phyloP scores from a whole-genome alignment of 805 yeast genomes.

The Tetrapisispora nanseiensis region DNA sequence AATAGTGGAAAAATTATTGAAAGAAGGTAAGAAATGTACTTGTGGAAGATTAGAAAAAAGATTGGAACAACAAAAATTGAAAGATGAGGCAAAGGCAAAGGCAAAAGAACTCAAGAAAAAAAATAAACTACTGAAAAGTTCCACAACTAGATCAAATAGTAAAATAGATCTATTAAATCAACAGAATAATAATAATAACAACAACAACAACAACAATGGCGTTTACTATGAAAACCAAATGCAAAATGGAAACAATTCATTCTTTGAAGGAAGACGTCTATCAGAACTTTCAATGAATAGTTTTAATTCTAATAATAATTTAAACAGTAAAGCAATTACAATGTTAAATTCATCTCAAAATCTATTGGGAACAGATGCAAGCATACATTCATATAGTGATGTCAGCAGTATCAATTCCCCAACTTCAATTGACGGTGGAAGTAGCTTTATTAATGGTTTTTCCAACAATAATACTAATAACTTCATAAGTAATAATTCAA shows the following conservation, averaged over 20 bases:
- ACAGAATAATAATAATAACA: no score
- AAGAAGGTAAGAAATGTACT: constrained; percentile 41
- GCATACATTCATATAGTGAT: constrained; percentile 1
- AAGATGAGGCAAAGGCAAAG: constrained; percentile 26
- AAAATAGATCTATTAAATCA: not conserved
- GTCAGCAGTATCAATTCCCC: constrained; percentile 3
- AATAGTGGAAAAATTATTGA: not conserved
- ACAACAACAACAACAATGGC: not conserved
- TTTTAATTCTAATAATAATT: not conserved
- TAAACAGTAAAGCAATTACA: not conserved
- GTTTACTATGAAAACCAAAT: not conserved
- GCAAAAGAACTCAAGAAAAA: constrained; percentile 21
- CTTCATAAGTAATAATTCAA: not conserved
- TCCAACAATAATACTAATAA: not conserved
- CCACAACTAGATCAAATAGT: not conserved
- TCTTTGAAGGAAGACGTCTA: not conserved
- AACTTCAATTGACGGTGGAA: not conserved
- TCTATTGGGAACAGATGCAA: not conserved
- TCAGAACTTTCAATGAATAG: constrained; percentile 2
- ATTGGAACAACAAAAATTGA: constrained; percentile 28
- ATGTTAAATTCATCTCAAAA: not conserved
- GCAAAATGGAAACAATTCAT: not conserved
- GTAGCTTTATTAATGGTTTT: not conserved
- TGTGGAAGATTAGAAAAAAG: constrained; percentile 50
- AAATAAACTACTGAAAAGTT: constrained; percentile 1